Evolutionary conservation across 208 protist species (phyloP).

Genomic region (Herpetomonas samuelpessoai): DNA sequence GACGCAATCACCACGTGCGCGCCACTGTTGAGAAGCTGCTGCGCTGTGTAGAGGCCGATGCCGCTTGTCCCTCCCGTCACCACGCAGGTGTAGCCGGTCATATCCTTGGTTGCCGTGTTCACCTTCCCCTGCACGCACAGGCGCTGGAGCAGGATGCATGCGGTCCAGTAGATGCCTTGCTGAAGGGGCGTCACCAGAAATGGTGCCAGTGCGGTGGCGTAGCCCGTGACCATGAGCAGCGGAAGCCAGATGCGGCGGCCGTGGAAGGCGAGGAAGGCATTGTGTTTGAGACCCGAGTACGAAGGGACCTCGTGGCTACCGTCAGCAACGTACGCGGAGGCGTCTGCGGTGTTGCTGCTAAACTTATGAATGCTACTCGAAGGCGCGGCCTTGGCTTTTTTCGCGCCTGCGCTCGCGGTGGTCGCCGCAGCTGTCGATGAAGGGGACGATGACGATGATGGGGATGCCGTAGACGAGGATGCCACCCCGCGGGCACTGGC

Average conservation of each 20-base stretch:
- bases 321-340: slow-evolving; percentile 40
- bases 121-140: slow-evolving; percentile 46
- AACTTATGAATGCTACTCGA: slow-evolving; percentile 34
- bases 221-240: slow-evolving; percentile 35
- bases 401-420: neutral
- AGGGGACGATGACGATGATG: slow-evolving; percentile 1
- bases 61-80: slow-evolving; percentile 79
- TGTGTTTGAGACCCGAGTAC: slow-evolving; percentile 49
- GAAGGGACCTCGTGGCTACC: slow-evolving; percentile 47
- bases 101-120: slow-evolving; percentile 51
- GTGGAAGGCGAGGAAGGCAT: slow-evolving; percentile 56
- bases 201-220: slow-evolving; percentile 26
- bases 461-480: neutral
- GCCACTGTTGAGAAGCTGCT: slow-evolving; percentile 72
- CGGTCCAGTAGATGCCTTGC: slow-evolving; percentile 43
- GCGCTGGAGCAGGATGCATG: slow-evolving; percentile 58
- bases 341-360: slow-evolving; percentile 57
- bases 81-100: slow-evolving; percentile 56
- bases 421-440: neutral
- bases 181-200: slow-evolving; percentile 16
- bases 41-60: slow-evolving; percentile 66
- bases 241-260: slow-evolving; percentile 68
- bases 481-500: too few species aligned
- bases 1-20: slow-evolving; percentile 54
- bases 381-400: neutral